phyloP scores from a whole-genome alignment of 164 flowering plant species.

The Stephania japonica region DNA sequence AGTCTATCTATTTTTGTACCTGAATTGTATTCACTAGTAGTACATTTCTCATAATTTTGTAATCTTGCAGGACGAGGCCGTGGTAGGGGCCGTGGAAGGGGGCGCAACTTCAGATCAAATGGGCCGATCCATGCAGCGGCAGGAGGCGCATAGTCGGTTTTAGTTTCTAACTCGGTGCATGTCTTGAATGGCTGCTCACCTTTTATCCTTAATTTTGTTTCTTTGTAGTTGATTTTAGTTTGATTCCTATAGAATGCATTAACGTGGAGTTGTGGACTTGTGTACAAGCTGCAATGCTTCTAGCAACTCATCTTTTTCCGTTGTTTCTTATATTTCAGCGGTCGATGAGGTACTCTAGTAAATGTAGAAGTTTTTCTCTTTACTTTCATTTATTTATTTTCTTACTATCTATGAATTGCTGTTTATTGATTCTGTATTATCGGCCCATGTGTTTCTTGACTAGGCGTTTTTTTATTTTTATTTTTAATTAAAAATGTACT shows the following conservation, averaged over 20 bases:
- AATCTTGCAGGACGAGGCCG: slow-evolving; percentile 30
- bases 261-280: slow-evolving; percentile 17
- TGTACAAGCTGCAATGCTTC: slow-evolving; percentile 6
- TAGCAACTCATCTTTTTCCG: slow-evolving; percentile 8
- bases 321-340: slow-evolving; percentile 2
- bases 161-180: slow-evolving; percentile 11
- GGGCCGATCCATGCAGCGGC: slow-evolving; percentile 40
- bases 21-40: not conserved
- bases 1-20: not conserved
- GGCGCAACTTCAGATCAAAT: slow-evolving; percentile 50
- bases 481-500: too few relatives aligned
- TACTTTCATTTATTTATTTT: slow-evolving; percentile 22
- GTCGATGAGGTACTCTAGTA: slow-evolving; percentile 8
- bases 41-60: not conserved
- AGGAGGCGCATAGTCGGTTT: slow-evolving; percentile 18
- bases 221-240: not conserved
- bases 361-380: slow-evolving; percentile 15
- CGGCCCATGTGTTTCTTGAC: too few relatives aligned
- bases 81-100: slow-evolving; percentile 53
- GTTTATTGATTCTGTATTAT: not conserved
- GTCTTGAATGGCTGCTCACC: slow-evolving; percentile 34
- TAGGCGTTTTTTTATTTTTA: too few relatives aligned
- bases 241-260: slow-evolving; percentile 20
- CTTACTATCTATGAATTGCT: not conserved
- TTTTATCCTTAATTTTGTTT: slow-evolving; percentile 18